phyloP scores from a whole-genome alignment of 148 eudicot genomes.

The Mesembryanthemum crystallinum region DNA sequence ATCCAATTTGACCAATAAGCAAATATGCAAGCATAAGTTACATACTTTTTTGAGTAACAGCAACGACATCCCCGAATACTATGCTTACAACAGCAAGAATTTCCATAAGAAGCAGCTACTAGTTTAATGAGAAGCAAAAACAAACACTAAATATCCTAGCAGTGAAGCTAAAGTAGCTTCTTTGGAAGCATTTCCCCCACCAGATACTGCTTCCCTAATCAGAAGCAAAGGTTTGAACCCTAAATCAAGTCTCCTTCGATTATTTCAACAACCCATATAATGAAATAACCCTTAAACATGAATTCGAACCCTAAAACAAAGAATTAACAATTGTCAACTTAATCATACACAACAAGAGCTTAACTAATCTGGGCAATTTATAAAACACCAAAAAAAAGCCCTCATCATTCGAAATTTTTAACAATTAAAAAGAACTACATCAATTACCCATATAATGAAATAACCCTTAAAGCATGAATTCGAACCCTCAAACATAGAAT shows the following conservation, averaged over 20 bases:
- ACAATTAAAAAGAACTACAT: too few species aligned
- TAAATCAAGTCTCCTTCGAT: neutral
- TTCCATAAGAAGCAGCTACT: neutral
- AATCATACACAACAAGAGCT: neutral
- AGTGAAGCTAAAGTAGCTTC: neutral
- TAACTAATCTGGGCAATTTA: neutral
- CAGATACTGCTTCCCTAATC: neutral
- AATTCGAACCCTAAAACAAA: neutral
- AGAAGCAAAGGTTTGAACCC: neutral
- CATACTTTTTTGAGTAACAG: neutral
- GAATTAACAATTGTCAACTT: neutral
- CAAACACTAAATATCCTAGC: neutral
- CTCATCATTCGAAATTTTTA: too few species aligned
- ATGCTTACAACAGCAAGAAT: neutral
- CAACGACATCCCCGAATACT: neutral
- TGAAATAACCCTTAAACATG: neutral
- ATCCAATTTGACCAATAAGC: neutral
- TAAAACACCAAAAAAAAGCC: too few species aligned
- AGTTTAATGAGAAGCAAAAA: neutral
- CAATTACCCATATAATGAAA: neutral
- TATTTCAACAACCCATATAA: neutral
- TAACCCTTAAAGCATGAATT: neutral
- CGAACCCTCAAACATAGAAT: neutral
- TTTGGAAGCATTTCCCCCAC: neutral
- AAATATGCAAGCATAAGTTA: neutral